Base-by-base conservation (phyloP, 768 basidiomycete species). In the Termitomyces sp. region DNA sequence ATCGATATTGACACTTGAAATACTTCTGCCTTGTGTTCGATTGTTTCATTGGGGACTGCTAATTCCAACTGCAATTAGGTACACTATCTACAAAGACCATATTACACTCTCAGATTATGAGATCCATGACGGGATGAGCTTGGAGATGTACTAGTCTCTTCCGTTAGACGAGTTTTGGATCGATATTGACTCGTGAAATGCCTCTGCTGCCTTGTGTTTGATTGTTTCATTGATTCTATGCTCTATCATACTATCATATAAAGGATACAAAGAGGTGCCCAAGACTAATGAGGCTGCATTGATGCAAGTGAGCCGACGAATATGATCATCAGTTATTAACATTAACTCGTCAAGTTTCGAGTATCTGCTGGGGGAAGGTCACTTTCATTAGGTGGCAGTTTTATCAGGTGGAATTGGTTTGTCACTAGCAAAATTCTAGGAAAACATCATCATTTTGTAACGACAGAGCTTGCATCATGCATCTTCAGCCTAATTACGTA, bases 51-150 rank as follows among this genome's bases (percentile, higher is more conserved):
- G 16, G n/a, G 46, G 3, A 30, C 28, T 40, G 44, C 20, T 58
- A 55, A 47, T 57, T 20, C 50, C 41, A 38, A 41, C 33, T 30
- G 33, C 38, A 40, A 54, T 10, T 67, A 95, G 95, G 95, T 95
- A 97, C 71, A 95, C 84, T 4, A 89, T 85, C 48, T 99, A 87
- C 80, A 98, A 98, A 75, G 95, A 99, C 71, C 95, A 98, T 70
- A 94, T 96, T 68, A 93, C 91, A 13, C 83, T 95, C 7, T 65
- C 78, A n/a, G 93, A 96, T 74, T 96, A 95, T 67, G 93, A 95
- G 77, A 95, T 95, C 63, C 73, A 93, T 69, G 91, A 95, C 68
- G 93, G 93, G 47, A 93, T 92, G 91, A 93, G 90, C 70, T 77
- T 95, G 71, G 93, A 95, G 78, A 86, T 95, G 91, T 92, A 94